Evolutionary conservation across 2,329 filamentous ascomycete species (phyloP).

Genomic region (Penicillium decumbens): DNA sequence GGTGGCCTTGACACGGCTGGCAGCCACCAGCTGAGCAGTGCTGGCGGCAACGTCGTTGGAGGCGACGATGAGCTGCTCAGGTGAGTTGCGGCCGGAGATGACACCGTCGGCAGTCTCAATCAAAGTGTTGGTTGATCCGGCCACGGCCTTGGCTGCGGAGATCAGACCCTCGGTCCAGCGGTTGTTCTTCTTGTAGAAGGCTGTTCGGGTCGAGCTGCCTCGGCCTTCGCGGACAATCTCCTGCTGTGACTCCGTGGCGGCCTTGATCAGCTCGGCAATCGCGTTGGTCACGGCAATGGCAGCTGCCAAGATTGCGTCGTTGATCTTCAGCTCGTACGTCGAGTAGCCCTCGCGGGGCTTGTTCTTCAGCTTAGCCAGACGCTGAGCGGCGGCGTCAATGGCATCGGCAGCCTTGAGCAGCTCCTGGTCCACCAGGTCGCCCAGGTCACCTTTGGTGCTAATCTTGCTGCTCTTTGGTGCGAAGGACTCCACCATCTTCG

Average conservation of each 20-base stretch:
- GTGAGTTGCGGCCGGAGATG: constrained; percentile 82
- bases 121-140: constrained; percentile 84
- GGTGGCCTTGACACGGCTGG: constrained; percentile 90
- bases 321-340: constrained; percentile 92
- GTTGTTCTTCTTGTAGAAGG: constrained; percentile 99
- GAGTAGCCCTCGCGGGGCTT: constrained; percentile 95
- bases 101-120: constrained; percentile 98
- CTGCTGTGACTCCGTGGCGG: constrained; percentile 84
- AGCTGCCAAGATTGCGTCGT: constrained; percentile 90
- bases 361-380: constrained; percentile 86
- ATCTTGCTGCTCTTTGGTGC: constrained; percentile 83
- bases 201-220: constrained; percentile 78
- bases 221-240: constrained; percentile 94
- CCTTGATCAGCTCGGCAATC: constrained; percentile 90
- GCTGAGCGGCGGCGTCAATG: constrained; percentile 84
- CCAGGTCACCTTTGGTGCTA: constrained; percentile 73
- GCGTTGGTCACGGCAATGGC: constrained; percentile 90
- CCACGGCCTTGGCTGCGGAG: constrained; percentile 93
- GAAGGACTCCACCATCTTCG: constrained; percentile 87
- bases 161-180: constrained; percentile 98
- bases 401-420: constrained; percentile 90
- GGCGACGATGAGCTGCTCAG: constrained; percentile 95
- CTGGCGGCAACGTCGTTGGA: constrained; percentile 95
- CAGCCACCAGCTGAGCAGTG: constrained; percentile 93
- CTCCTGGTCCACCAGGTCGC: constrained; percentile 87